A percentile compares a stretch with the other conserved stretches of the same genome.
Conservation (phyloP, 1,284 basidiomycete genomes). For the Malassezia sp. region DNA sequence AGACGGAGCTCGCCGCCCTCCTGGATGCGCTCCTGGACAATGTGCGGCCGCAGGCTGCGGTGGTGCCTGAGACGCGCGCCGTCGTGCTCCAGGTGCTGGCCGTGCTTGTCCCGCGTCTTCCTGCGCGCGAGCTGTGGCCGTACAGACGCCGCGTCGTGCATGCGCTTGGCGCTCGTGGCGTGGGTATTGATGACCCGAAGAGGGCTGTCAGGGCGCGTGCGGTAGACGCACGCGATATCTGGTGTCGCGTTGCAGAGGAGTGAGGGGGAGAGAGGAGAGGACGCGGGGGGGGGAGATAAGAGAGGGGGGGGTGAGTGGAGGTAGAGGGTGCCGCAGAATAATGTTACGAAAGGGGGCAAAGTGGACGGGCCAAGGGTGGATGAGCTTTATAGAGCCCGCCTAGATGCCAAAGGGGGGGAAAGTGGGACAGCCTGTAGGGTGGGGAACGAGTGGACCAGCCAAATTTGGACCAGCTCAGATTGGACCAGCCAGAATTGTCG, state of each 20-base stretch:
- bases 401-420: no score
- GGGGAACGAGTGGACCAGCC: no score
- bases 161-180: slow-evolving; percentile 52
- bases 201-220: slow-evolving; percentile 26
- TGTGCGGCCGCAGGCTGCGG: slow-evolving; percentile 15
- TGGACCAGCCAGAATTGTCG: no score
- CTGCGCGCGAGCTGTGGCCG: slow-evolving; percentile 66
- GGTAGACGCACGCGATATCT: slow-evolving; percentile 35
- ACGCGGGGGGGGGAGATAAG: no score
- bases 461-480: no score
- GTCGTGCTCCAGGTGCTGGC: slow-evolving; percentile 65
- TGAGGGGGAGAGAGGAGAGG: no score
- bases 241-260: slow-evolving; percentile 27
- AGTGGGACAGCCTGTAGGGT: no score
- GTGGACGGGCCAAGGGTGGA: no score
- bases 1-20: slow-evolving; percentile 18
- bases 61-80: slow-evolving; percentile 56
- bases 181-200: slow-evolving; percentile 34
- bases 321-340: no score
- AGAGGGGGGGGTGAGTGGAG: no score
- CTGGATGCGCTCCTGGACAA: slow-evolving; percentile 21
- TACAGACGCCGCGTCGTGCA: slow-evolving; percentile 62
- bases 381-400: no score
- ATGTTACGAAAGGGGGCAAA: no score
- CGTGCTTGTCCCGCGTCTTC: slow-evolving; percentile 61